These are phyloP conservation scores for Hemisphaericaspora nanyangensis DNA, from an alignment of 805 yeast species.

Conservation along the genomic window DNA sequence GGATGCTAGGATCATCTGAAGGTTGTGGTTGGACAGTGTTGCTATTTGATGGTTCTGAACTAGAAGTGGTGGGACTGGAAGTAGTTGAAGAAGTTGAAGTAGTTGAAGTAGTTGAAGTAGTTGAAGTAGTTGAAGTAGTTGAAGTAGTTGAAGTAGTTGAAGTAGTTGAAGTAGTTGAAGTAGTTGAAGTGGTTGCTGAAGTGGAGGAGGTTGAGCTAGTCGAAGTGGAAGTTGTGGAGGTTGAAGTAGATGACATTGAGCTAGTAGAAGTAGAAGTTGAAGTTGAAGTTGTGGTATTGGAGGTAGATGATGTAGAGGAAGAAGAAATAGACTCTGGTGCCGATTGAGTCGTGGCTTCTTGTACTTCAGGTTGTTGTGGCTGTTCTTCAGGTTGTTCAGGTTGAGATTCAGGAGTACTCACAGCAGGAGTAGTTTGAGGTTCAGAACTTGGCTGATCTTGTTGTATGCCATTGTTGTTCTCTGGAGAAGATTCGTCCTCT, in stretches of 20 bases:
- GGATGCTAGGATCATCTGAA: conserved; percentile 16
- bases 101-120: conserved; percentile 7
- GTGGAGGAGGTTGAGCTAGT: not conserved
- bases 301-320: conserved; percentile 7
- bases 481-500: conserved; percentile 12
- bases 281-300: conserved; percentile 11
- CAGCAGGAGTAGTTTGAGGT: conserved; percentile 16
- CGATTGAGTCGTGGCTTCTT: conserved; percentile 1
- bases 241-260: conserved; percentile 8
- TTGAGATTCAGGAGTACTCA: conserved; percentile 28
- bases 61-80: conserved; percentile 18
- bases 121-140: conserved; percentile 11
- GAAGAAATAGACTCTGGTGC: conserved; percentile 11
- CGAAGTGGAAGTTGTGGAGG: conserved; percentile 1
- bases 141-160: conserved; percentile 9
- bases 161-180: conserved; percentile 9
- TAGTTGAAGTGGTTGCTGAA: conserved; percentile 6
- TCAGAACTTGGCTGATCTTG: conserved; percentile 13
- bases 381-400: not conserved
- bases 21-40: conserved; percentile 12
- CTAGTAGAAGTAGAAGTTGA: not conserved
- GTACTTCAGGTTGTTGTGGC: not conserved
- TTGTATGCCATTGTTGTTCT: conserved; percentile 6
- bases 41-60: conserved; percentile 12
- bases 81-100: conserved; percentile 14